phyloP scores from a whole-genome alignment of 768 basidiomycete genomes.

The Psilocybe azurescens region DNA sequence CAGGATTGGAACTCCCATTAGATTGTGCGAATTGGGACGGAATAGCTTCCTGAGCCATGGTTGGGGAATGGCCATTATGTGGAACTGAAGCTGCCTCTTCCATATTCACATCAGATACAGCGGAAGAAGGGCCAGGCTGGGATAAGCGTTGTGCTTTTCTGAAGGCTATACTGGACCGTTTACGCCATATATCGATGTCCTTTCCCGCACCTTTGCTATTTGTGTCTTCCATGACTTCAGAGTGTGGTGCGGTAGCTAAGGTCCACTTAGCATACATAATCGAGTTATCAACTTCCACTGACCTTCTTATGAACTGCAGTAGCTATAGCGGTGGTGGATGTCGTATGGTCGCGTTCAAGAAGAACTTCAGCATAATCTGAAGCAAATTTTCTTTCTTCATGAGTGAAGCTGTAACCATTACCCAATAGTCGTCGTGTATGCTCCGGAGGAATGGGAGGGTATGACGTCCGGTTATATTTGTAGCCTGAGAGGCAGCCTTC shows the following conservation, averaged over 20 bases:
- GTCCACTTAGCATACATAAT: slow-evolving; percentile 10
- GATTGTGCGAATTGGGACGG: neutral
- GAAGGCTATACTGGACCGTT: slow-evolving; percentile 54
- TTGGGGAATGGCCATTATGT: neutral
- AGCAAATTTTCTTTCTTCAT: slow-evolving; percentile 55
- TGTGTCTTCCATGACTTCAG: slow-evolving; percentile 54
- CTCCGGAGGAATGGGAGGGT: slow-evolving; percentile 52
- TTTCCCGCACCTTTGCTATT: slow-evolving; percentile 35
- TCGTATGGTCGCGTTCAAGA: slow-evolving; percentile 51
- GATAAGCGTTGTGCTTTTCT: slow-evolving; percentile 44
- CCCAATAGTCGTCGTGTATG: slow-evolving; percentile 24
- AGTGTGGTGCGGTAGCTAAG: slow-evolving; percentile 67
- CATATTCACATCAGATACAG: neutral
- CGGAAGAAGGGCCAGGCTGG: slow-evolving; percentile 12
- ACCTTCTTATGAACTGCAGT: slow-evolving; percentile 53
- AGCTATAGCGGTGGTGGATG: slow-evolving; percentile 42
- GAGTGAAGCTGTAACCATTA: slow-evolving; percentile 51
- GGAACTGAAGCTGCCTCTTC: neutral
- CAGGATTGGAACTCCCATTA: neutral
- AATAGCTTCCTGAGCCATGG: neutral
- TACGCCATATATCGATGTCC: slow-evolving; percentile 51
- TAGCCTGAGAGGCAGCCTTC: neutral
- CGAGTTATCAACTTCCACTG: slow-evolving; percentile 5
- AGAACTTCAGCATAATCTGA: slow-evolving; percentile 48
- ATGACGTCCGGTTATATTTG: slow-evolving; percentile 14